phyloP scores from a whole-genome alignment of 257 asterid genomes.

The Rubia yunnanensis region DNA sequence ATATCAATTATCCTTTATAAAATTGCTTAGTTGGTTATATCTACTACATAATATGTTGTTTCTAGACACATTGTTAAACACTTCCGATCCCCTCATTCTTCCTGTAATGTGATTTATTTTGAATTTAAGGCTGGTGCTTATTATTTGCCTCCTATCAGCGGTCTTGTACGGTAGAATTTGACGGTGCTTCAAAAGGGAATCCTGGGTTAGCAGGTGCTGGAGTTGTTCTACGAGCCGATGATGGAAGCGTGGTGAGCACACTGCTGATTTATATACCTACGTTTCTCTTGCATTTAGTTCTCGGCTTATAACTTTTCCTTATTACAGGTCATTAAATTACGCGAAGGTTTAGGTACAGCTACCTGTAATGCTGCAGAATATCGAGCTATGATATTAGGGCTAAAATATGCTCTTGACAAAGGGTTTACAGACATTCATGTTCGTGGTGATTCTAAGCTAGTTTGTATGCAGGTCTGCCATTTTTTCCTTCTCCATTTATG shows the following conservation, averaged over 20 bases:
- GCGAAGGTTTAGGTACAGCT: slow-evolving; percentile 92
- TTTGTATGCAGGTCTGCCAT: slow-evolving; percentile 90
- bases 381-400: slow-evolving; percentile 84
- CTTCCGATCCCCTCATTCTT: not conserved
- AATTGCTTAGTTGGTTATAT: not conserved
- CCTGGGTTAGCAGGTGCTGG: slow-evolving; percentile 99
- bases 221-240: slow-evolving; percentile 78
- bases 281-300: not conserved
- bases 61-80: not conserved
- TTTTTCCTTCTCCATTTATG: no score
- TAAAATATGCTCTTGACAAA: slow-evolving; percentile 67
- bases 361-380: slow-evolving; percentile 92
- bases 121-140: slow-evolving; percentile 3
- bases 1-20: not conserved
- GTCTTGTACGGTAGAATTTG: slow-evolving; percentile 84
- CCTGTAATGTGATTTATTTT: slow-evolving; percentile 5
- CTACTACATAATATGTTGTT: not conserved
- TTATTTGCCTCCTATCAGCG: slow-evolving; percentile 29
- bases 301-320: slow-evolving; percentile 14
- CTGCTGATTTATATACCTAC: not conserved
- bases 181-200: slow-evolving; percentile 96
- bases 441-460: slow-evolving; percentile 96
- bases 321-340: slow-evolving; percentile 66
- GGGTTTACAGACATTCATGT: slow-evolving; percentile 84
- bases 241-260: slow-evolving; percentile 64